Conservation (phyloP, 805 yeast species). For the Metschnikowia borealis region DNA sequence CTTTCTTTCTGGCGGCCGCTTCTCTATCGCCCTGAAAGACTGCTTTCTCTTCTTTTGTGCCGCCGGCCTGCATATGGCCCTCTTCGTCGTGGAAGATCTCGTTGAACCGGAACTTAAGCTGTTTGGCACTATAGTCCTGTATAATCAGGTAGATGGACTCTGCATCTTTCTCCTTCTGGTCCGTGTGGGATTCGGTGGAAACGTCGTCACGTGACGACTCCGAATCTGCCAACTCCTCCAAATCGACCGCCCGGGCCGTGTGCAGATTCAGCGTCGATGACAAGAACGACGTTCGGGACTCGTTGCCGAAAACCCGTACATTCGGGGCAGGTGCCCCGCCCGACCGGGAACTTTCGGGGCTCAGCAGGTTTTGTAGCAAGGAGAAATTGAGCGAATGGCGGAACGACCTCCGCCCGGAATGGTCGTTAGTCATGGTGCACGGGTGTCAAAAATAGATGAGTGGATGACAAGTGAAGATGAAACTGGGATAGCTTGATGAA, state of each 20-base stretch:
- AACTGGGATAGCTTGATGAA: too few relatives aligned
- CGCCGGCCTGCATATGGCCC: too few relatives aligned
- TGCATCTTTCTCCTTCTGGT: constrained; percentile 12
- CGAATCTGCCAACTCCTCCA: constrained; percentile 41
- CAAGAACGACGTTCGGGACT: constrained; percentile 7
- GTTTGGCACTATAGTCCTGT: constrained; percentile 23
- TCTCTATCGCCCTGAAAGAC: not conserved
- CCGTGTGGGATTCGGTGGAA: not conserved
- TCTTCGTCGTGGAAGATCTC: constrained; percentile 7
- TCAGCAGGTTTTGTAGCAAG: constrained; percentile 4
- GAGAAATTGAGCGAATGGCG: constrained; percentile 7
- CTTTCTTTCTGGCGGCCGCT: too few relatives aligned
- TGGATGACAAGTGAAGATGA: too few relatives aligned
- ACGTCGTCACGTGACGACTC: constrained; percentile 15
- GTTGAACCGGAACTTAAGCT: constrained; percentile 11
- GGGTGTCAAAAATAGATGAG: too few relatives aligned
- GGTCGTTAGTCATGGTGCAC: not conserved
- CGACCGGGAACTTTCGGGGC: constrained; percentile 7
- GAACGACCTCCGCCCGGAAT: constrained; percentile 3
- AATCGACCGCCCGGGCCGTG: constrained; percentile 10
- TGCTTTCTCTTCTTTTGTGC: not conserved
- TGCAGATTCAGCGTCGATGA: constrained; percentile 1
- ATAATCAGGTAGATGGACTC: constrained; percentile 31
- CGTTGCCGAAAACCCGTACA: constrained; percentile 1
- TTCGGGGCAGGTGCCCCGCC: not conserved